phyloP scores from a whole-genome alignment of 2,329 filamentous ascomycete species.

The Tolypocladium inflatum region DNA sequence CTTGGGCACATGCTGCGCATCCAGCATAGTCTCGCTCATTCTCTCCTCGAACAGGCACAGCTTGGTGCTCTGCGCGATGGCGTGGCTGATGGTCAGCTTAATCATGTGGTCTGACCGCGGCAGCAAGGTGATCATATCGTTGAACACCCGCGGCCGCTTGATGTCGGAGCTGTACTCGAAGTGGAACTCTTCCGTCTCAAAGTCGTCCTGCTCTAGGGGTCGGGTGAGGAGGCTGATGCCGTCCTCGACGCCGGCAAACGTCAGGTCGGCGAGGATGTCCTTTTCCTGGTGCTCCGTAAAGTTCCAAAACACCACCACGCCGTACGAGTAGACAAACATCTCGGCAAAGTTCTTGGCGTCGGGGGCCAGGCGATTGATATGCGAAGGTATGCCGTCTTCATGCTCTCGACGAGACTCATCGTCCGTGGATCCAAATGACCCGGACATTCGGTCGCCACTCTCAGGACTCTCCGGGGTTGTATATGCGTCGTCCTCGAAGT shows the following conservation, averaged over 20 bases:
- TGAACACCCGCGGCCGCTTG: slow-evolving; percentile 84
- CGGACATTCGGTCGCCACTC: slow-evolving; percentile 15
- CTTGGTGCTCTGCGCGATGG: slow-evolving; percentile 95
- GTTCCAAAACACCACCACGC: slow-evolving; percentile 98
- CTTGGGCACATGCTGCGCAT: slow-evolving; percentile 87
- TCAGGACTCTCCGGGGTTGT: slow-evolving; percentile 21
- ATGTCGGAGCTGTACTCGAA: slow-evolving; percentile 91
- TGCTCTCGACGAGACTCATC: slow-evolving; percentile 19
- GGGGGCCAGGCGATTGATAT: slow-evolving; percentile 52
- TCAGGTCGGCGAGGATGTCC: slow-evolving; percentile 88
- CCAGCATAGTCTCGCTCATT: slow-evolving; percentile 89
- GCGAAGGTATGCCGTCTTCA: slow-evolving; percentile 34
- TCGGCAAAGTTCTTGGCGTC: slow-evolving; percentile 78
- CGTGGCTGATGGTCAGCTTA: slow-evolving; percentile 94
- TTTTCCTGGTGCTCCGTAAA: slow-evolving; percentile 95
- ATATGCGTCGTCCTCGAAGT: slow-evolving; percentile 67
- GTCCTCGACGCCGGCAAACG: slow-evolving; percentile 67
- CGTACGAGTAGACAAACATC: slow-evolving; percentile 96
- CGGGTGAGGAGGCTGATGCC: slow-evolving; percentile 61
- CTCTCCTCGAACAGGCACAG: slow-evolving; percentile 91
- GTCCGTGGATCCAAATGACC: slow-evolving; percentile 19
- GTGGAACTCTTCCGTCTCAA: slow-evolving; percentile 96
- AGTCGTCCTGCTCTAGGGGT: slow-evolving; percentile 78
- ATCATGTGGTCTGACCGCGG: slow-evolving; percentile 95
- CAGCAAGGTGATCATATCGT: slow-evolving; percentile 97